Conservation (phyloP, 768 basidiomycete species). For the Tricholoma bakamatsutake region DNA sequence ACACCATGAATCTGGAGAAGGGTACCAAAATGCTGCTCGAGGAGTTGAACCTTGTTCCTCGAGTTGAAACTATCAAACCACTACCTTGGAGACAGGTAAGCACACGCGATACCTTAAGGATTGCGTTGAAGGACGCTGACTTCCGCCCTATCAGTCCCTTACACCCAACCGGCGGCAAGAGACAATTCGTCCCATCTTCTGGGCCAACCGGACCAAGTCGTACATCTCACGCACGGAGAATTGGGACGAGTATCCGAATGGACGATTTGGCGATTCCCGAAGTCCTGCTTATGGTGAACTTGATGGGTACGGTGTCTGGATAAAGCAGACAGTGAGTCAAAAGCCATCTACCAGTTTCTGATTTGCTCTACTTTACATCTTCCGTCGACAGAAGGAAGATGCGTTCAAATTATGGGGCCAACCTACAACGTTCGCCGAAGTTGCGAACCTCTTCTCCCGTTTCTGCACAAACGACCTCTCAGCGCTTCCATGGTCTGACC, state of each 20-base stretch:
- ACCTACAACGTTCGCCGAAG: constrained; percentile 59
- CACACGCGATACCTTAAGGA: not conserved
- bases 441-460: constrained; percentile 68
- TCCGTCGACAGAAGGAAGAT: constrained; percentile 63
- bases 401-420: constrained; percentile 86
- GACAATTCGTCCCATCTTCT: constrained; percentile 96
- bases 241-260: constrained; percentile 99
- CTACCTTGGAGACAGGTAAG: constrained; percentile 93
- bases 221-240: constrained; percentile 95
- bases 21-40: constrained; percentile 94
- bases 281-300: constrained; percentile 98
- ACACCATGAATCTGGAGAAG: constrained; percentile 96
- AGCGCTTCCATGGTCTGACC: constrained; percentile 94
- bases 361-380: constrained; percentile 2
- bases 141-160: constrained; percentile 59
- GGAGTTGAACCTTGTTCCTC: constrained; percentile 83
- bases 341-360: not conserved
- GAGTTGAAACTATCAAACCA: constrained; percentile 88
- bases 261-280: constrained; percentile 95
- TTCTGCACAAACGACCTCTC: constrained; percentile 74
- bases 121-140: constrained; percentile 8
- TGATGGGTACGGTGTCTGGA: constrained; percentile 91
- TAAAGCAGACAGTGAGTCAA: constrained; percentile 72
- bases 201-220: constrained; percentile 94
- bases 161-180: constrained; percentile 90